Conservation (phyloP, 352 stramenopile species). For the Globisporangium paddicum region DNA sequence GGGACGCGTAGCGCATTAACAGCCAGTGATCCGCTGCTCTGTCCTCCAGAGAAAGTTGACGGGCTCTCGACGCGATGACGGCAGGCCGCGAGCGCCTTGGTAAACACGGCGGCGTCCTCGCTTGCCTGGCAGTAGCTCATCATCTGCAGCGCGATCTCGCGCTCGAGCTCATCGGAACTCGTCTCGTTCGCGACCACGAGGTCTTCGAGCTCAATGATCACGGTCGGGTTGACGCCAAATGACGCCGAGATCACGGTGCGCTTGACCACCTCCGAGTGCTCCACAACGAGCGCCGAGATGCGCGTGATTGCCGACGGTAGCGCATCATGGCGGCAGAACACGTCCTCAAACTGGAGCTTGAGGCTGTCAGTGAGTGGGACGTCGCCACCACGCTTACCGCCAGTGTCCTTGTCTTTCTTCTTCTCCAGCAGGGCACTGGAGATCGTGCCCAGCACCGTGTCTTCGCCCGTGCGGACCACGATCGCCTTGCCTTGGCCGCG, state of each 20-base stretch:
- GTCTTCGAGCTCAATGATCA: conserved; percentile 44
- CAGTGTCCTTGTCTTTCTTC: conserved; percentile 7
- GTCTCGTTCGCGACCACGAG: conserved; percentile 36
- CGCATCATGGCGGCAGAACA: conserved; percentile 33
- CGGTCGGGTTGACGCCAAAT: conserved; percentile 35
- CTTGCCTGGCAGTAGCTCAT: conserved; percentile 25
- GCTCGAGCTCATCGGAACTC: conserved; percentile 35
- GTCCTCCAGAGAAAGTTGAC: neutral
- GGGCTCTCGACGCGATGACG: conserved; percentile 26
- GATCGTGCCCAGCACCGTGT: conserved; percentile 42
- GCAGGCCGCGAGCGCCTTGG: conserved; percentile 38
- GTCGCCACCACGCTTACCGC: conserved; percentile 21
- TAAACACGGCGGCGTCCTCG: conserved; percentile 35
- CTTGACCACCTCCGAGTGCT: conserved; percentile 38
- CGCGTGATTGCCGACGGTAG: conserved; percentile 30
- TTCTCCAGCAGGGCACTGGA: conserved; percentile 27
- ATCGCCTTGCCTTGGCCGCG: conserved; percentile 40
- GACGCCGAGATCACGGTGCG: conserved; percentile 35
- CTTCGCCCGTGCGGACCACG: conserved; percentile 37
- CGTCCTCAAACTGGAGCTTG: conserved; percentile 32
- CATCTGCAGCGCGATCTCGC: conserved; percentile 41
- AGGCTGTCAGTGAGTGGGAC: conserved; percentile 33
- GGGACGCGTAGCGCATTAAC: conserved; percentile 18
- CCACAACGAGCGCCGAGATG: conserved; percentile 40
- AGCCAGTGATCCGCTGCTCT: conserved; percentile 3